Evolutionary conservation across 306 rosid genomes (phyloP), one percentile per base, ranked within the genome.

Genomic region (Macrotyloma uniflorum): DNA sequence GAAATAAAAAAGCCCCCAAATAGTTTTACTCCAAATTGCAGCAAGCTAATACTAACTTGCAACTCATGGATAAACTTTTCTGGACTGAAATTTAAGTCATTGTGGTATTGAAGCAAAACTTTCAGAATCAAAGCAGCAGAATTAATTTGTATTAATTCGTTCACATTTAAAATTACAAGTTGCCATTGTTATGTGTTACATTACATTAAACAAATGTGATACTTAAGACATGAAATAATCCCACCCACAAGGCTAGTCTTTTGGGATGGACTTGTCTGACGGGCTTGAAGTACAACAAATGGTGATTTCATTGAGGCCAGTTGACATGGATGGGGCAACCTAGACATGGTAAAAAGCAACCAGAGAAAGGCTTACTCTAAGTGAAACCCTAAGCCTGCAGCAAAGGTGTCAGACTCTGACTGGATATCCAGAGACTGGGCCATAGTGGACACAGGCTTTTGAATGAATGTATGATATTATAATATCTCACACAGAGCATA

Each of bases 11-110:
- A 19, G 11, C 26, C 58, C 14, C n/a, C 30, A 32, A 30, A 26
- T 30, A 30, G 38, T 50, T 77, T 74, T 80, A 59, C 43, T 53
- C 22, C 64, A 28, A 70, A 78, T 51, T 71, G 64, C 82, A 65
- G 63, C 33, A 54, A 77, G 76, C 64, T 40, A 49, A 70, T 40
- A 53, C 65, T 42, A 54, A 53, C 11, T 23, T 45, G 74, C 49
- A 78, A 74, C 49, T 71, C 51, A 4, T 49, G 22, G 36, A 57
- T 32, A 76, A 19, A 30, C 1, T 67, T 50, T 55, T 50, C 1
- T 15, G 18, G 81, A 77, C 18, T 4, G 58, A 32, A 68, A 42
- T 71, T 54, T 8, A 80, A 45, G 40, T 45, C 64, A 69, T 54
- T 50, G n/a, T 63, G 77, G 67, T 67, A 46, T 15, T 40, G 74